Base-by-base conservation (phyloP, 768 basidiomycete species). In the Galerina marginata region DNA sequence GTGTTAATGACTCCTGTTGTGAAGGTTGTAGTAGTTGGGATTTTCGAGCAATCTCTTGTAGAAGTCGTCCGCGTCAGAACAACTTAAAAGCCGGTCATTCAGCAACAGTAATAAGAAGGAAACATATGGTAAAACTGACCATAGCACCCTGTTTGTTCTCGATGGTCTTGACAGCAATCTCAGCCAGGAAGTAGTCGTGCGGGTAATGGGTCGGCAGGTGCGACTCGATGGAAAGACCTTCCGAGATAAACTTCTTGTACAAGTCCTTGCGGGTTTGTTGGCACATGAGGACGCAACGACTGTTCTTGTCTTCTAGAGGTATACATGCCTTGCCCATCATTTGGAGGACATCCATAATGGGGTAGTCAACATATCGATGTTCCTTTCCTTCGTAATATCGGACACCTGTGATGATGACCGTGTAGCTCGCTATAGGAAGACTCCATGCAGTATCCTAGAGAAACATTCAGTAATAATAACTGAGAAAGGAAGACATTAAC, bases 331-430 rank as follows among this genome's bases (percentile, higher is more conserved):
- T 86, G 44, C 96, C 97, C 89, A 99, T 96, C 96, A 99, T 99
- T 71, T 99, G 97, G 1, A 99, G 84, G 6, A 99, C 92, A 67
- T 99, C 96, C 85, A 96, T 96, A 59, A 99, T 94, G 3, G 96
- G 95, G 71, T 99, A 98, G 74, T 99, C 97, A 65, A 96, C 83
- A 65, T 99, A 99, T 46, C 97, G 91, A 71, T 99, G 97, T 68
- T 99, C 97, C 75, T 95, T 93, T 70, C 96, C 96, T 73, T 99
- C 96, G 67, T 92, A 99, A 59, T 77, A 90, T 70, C 99, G 97
- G 0, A 98, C 95, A n/a, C 96, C 96, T 96, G 99, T 98, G 67
- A 99, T 93, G 72, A 99, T 89, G 43, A 98, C 96, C 94, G 99
- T 97, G 75, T 97, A 96, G 59, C 93, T 89, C 0, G 94, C 87